Percentiles rank a stretch among this genome's conserved stretches.
phyloP scores from a whole-genome alignment of 495 filamentous ascomycete species.

The Annulohypoxylon maeteangense region DNA sequence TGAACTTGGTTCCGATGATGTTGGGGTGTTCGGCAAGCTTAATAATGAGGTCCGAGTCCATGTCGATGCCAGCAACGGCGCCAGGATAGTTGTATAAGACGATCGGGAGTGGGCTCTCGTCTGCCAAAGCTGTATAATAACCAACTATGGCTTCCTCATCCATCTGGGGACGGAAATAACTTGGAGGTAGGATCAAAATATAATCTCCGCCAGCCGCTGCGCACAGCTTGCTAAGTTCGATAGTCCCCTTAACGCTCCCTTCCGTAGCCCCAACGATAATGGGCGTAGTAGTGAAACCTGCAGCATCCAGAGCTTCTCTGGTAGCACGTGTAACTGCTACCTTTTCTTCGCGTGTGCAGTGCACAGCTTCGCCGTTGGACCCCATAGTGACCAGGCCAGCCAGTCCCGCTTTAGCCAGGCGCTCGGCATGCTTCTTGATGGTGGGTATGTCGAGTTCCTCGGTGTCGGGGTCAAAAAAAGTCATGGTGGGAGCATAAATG shows the following conservation, averaged over 20 bases:
- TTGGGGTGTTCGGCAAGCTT: constrained; percentile 83
- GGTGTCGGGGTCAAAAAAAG: constrained; percentile 83
- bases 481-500: constrained; percentile 91
- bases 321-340: constrained; percentile 79
- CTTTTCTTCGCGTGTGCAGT: constrained; percentile 80
- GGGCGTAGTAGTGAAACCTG: constrained; percentile 77
- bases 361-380: constrained; percentile 89
- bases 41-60: constrained; percentile 90
- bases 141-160: constrained; percentile 80
- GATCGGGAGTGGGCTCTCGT: constrained; percentile 78
- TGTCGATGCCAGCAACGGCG: constrained; percentile 89
- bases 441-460: constrained; percentile 85
- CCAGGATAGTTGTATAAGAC: constrained; percentile 93
- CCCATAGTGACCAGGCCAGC: constrained; percentile 89
- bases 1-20: constrained; percentile 90
- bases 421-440: constrained; percentile 81
- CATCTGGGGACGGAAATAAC: constrained; percentile 83
- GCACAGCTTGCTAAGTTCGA: constrained; percentile 77
- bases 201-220: constrained; percentile 79
- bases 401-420: constrained; percentile 82
- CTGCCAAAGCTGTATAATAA: constrained; percentile 81
- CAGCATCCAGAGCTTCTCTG: constrained; percentile 82
- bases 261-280: constrained; percentile 86
- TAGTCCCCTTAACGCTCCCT: constrained; percentile 79
- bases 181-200: constrained; percentile 79